Percentiles rank a stretch among this genome's conserved stretches.
phyloP scores from a whole-genome alignment of 257 asterid species.

The Euphrasia confusa region DNA sequence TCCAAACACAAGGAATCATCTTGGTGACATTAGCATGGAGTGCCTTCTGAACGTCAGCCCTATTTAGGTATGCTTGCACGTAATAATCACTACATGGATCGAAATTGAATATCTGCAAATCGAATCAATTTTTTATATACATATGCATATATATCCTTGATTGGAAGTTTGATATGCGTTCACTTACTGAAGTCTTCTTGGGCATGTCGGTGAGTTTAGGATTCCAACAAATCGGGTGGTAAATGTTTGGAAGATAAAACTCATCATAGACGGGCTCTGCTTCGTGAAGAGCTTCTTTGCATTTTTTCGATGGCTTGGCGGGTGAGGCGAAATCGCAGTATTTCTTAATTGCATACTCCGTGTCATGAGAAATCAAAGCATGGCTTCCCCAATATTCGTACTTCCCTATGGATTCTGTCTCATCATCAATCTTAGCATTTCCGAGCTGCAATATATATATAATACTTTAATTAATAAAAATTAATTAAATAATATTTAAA shows the following conservation, averaged over 20 bases:
- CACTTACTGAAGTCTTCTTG: conserved; percentile 34
- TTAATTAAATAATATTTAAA: no score
- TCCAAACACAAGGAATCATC: no score
- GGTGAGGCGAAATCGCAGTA: conserved; percentile 48
- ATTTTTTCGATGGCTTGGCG: conserved; percentile 20
- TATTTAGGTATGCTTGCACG: conserved; percentile 52
- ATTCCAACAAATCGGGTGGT: conserved; percentile 53
- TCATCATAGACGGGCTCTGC: background rate
- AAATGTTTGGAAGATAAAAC: conserved; percentile 55
- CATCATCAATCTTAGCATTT: conserved; percentile 65
- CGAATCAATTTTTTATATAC: no score
- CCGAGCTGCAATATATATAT: conserved; percentile 44
- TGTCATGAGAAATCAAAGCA: conserved; percentile 23
- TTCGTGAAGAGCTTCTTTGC: conserved; percentile 27
- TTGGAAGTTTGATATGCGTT: no score
- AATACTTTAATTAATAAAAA: background rate
- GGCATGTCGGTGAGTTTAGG: conserved; percentile 32
- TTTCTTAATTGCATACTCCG: conserved; percentile 21
- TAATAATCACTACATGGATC: conserved; percentile 73
- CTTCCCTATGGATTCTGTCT: conserved; percentile 55
- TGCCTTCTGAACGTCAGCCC: conserved; percentile 1
- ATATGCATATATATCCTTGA: no score
- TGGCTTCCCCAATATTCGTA: conserved; percentile 45
- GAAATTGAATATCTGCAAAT: conserved; percentile 33
- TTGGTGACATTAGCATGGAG: no score